Percentiles rank a stretch among this genome's conserved stretches.
These are phyloP conservation scores for Catunica adiposa DNA, from an alignment of 2,329 filamentous ascomycete species.

Conservation along the genomic window DNA sequence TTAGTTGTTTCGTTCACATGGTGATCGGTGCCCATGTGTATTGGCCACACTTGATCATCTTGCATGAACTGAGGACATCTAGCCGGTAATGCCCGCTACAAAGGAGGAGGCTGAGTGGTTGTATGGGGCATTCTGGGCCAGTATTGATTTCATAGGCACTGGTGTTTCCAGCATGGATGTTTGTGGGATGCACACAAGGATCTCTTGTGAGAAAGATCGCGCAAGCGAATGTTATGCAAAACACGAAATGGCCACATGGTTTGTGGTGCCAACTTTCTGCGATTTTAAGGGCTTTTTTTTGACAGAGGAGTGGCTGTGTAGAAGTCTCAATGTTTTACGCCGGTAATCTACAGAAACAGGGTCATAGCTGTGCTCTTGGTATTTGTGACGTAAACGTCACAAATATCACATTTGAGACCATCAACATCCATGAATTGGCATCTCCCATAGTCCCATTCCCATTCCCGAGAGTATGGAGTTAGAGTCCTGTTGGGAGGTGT, in stretches of 20 bases:
- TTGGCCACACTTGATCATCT: neutral
- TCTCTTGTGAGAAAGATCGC: neutral
- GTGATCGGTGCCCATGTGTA: constrained; percentile 3
- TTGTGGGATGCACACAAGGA: neutral
- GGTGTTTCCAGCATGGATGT: neutral
- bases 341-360: no score
- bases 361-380: no score
- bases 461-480: no score
- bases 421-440: no score
- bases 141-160: neutral
- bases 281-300: neutral
- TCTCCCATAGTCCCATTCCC: no score
- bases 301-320: no score
- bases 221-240: neutral
- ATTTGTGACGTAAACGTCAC: no score
- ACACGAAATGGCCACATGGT: neutral
- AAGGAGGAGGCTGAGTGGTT: neutral
- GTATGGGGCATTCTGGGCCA: neutral
- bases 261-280: neutral
- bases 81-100: neutral
- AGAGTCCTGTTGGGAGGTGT: no score
- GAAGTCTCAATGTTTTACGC: no score
- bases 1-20: constrained; percentile 3
- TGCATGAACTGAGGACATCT: neutral
- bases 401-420: no score